Conservation (phyloP, 805 yeast genomes). For the Starmerella lactis-condensi region DNA sequence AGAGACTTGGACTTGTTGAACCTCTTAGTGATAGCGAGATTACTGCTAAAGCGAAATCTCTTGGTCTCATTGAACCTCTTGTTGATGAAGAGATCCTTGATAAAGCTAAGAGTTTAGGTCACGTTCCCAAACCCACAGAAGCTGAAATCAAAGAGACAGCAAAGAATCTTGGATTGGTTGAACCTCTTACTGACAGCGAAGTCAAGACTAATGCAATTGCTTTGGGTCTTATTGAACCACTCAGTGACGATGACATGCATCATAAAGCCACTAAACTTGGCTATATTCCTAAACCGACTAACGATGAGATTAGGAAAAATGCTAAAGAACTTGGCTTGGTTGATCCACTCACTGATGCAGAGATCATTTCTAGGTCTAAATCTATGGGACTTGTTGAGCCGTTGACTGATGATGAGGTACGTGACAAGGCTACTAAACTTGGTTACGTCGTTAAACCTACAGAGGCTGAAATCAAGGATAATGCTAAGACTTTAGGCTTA, state of each 20-base stretch:
- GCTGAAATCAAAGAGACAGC: conserved; percentile 3
- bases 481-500: conserved; percentile 2
- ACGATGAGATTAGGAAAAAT: conserved; percentile 1
- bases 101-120: conserved; percentile 16
- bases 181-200: conserved; percentile 6
- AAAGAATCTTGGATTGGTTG: conserved; percentile 3
- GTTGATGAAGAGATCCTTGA: conserved; percentile 2
- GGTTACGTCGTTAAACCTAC: conserved; percentile 43
- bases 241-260: conserved; percentile 2
- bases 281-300: conserved; percentile 8
- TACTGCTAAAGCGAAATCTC: conserved; percentile 1
- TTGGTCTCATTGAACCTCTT: conserved; percentile 5
- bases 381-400: conserved; percentile 19
- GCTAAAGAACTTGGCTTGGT: conserved; percentile 3
- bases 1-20: conserved; percentile 14
- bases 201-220: conserved; percentile 8
- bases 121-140: conserved; percentile 7
- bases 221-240: conserved; percentile 13
- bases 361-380: conserved; percentile 2
- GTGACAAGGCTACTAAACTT: conserved; percentile 18
- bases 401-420: conserved; percentile 22
- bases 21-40: conserved; percentile 2
- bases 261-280: conserved; percentile 15
- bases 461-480: conserved; percentile 2
- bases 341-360: conserved; percentile 2